Conservation (phyloP, 192 early-diverging fungal genomes). For the Rhizophagus clarus region DNA sequence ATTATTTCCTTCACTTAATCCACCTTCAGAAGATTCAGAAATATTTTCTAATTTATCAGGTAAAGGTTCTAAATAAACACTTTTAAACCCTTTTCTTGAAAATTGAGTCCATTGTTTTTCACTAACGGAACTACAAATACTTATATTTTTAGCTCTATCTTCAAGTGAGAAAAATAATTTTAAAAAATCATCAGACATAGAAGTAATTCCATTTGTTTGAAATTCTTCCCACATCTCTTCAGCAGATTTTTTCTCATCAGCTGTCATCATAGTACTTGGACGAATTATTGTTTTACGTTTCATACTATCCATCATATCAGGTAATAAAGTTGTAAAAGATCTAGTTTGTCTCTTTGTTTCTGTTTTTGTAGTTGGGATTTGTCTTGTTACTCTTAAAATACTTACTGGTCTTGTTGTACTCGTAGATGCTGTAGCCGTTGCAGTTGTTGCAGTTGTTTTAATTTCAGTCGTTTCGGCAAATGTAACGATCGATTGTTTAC, state of each 20-base stretch:
- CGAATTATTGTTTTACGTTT: conserved; percentile 24
- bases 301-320: conserved; percentile 3
- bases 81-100: conserved; percentile 18
- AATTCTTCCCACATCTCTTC: conserved; percentile 28
- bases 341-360: neutral
- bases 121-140: neutral
- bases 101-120: neutral
- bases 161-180: conserved; percentile 30
- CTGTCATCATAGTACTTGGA: conserved; percentile 23
- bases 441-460: neutral
- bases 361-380: neutral
- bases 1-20: neutral
- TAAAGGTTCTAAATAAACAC: conserved; percentile 9
- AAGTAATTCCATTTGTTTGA: conserved; percentile 23
- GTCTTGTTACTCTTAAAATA: conserved; percentile 26
- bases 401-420: conserved; percentile 2
- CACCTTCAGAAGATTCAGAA: neutral
- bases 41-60: neutral
- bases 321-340: neutral
- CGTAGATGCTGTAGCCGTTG: neutral
- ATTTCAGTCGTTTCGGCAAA: conserved; percentile 5
- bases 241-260: conserved; percentile 11
- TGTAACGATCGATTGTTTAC: neutral
- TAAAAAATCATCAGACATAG: conserved; percentile 24
- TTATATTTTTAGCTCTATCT: neutral